Evolutionary conservation across 106 monocot species (phyloP).

Genomic region (Hemerocallis citrina): DNA sequence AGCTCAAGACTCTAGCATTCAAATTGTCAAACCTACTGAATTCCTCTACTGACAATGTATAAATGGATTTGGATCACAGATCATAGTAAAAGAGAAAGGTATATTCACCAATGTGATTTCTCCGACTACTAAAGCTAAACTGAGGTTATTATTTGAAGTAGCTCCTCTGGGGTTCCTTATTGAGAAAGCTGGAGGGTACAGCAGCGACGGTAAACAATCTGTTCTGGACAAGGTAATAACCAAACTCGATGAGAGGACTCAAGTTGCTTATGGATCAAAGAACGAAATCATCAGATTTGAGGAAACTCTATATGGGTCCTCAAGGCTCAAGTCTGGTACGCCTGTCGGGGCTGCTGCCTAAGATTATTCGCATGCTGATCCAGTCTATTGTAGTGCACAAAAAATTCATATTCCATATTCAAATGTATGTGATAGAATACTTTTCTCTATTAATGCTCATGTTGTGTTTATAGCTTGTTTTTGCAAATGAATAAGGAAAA

Average conservation of each 20-base stretch:
- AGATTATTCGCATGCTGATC: background rate
- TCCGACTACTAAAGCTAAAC: slow-evolving; percentile 79
- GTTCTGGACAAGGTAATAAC: slow-evolving; percentile 83
- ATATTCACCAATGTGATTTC: slow-evolving; percentile 96
- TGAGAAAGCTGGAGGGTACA: slow-evolving; percentile 92
- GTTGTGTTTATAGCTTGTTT: background rate
- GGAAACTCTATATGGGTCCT: slow-evolving; percentile 84
- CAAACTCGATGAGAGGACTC: slow-evolving; percentile 75
- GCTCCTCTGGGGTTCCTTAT: slow-evolving; percentile 82
- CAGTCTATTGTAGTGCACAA: background rate
- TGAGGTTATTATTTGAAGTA: slow-evolving; percentile 86
- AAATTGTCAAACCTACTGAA: background rate
- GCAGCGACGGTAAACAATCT: slow-evolving; percentile 85
- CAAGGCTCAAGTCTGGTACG: slow-evolving; percentile 52
- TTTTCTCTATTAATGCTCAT: background rate
- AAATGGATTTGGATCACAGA: slow-evolving; percentile 26
- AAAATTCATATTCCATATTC: background rate
- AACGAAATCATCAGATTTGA: slow-evolving; percentile 98
- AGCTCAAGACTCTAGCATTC: background rate
- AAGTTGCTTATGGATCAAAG: slow-evolving; percentile 93
- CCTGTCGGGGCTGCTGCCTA: slow-evolving; percentile 69
- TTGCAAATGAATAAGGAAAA: background rate
- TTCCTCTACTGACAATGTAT: background rate
- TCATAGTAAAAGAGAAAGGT: slow-evolving; percentile 98
- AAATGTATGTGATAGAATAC: background rate